Evolutionary conservation across 1,284 basidiomycete species (phyloP), one percentile per base, ranked within the genome.

Genomic region (Ganoderma sinense): DNA sequence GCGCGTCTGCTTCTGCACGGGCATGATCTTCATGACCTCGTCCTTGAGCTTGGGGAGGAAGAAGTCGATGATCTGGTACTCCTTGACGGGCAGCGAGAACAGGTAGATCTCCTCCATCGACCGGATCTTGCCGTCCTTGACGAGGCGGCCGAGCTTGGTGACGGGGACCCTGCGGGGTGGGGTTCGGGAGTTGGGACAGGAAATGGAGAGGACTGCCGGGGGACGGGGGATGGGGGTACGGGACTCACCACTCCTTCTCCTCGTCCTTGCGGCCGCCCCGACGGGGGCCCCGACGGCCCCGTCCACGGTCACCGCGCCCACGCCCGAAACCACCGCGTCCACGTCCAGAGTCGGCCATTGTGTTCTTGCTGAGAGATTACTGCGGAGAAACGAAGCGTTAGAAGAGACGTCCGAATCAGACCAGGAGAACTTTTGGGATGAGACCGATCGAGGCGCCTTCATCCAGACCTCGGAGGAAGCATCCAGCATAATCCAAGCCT

Each of bases 81-180:
- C 97, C 87, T 98, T 98, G 84, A 98, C 94, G 75, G 98, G 97
- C 75, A 99, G 94, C 60, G 98, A 99, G 93, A 99, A 99, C 80
- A 99, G 95, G 88, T 99, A 99, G 86, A 99, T 98, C 84, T 99
- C 98, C 85, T 99, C 98, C 91, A 99, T 98, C 64, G 97, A 98
- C 88, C 98, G 98, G 89, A 99, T 98, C 88, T 99, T 99, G 80
- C 97, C 97, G 80, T 99, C 98, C 88, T 98, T 99, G 68, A 99
- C 97, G 79, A 99, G 92, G 84, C 97, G 97, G 74, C 97, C 97
- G 78, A 99, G 95, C 84, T 99, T 99, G 84, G 97, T 99, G 84
- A 99, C 98, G 80, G 97, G 97, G 75, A 94, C 93, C 96, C 96
- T 97, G 41, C 69, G 8, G 43, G 60, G 66, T 33, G 59, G 66